phyloP scores from a whole-genome alignment of 768 basidiomycete genomes.

The Tulasnella sp. region DNA sequence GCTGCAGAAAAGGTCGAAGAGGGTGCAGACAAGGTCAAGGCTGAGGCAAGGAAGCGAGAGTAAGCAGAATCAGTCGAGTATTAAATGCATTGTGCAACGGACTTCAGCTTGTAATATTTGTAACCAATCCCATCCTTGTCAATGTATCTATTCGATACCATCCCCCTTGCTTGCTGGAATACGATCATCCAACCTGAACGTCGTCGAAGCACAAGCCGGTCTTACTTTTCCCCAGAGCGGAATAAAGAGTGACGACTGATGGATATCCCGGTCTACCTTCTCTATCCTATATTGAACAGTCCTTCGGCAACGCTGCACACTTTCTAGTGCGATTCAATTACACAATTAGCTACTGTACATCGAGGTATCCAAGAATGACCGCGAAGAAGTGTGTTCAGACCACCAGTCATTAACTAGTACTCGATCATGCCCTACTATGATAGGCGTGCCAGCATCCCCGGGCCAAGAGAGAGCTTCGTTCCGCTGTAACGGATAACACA shows the following conservation, averaged over 20 bases:
- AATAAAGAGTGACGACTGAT: no score
- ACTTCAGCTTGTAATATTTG: not conserved
- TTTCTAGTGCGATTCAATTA: no score
- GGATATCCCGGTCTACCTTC: no score
- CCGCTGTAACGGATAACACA: slow-evolving; percentile 20
- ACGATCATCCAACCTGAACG: not conserved
- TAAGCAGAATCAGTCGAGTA: not conserved
- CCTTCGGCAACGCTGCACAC: no score
- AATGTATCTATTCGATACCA: not conserved
- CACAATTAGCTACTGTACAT: no score
- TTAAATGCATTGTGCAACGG: not conserved
- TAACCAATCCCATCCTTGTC: not conserved
- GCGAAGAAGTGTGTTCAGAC: not conserved
- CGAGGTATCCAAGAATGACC: not conserved
- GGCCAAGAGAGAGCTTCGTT: slow-evolving; percentile 7
- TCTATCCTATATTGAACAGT: no score
- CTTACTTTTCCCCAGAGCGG: no score
- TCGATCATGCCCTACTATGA: slow-evolving; percentile 10
- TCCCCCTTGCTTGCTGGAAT: not conserved
- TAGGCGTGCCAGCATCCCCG: not conserved
- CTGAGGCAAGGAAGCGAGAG: slow-evolving; percentile 9
- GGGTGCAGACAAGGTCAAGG: slow-evolving; percentile 23
- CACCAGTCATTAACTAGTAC: not conserved
- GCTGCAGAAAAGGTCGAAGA: slow-evolving; percentile 13
- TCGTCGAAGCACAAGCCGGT: no score